phyloP scores from a whole-genome alignment of 192 early-diverging fungal species.

The Mycoemilia scoparia region DNA sequence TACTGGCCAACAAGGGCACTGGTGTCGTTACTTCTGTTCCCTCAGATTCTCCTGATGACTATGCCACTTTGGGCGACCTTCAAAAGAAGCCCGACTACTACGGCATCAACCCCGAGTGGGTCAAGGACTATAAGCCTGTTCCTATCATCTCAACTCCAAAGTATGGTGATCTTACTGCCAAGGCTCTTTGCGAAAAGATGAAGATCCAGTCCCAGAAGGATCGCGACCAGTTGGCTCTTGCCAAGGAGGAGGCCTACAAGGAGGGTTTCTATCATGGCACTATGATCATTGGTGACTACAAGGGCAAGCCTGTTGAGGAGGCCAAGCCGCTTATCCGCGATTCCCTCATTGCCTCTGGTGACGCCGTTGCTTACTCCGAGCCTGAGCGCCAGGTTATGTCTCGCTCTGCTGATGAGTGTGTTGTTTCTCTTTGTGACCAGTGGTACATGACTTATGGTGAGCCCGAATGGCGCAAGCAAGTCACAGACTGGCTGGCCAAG shows the following conservation, averaged over 20 bases:
- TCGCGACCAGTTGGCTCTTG: slow-evolving; percentile 71
- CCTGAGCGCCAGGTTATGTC: slow-evolving; percentile 86
- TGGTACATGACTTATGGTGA: slow-evolving; percentile 99
- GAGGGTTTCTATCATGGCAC: slow-evolving; percentile 91
- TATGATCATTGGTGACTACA: slow-evolving; percentile 67
- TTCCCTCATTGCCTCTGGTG: slow-evolving; percentile 43
- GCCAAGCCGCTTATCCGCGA: slow-evolving; percentile 73
- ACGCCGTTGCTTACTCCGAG: slow-evolving; percentile 83
- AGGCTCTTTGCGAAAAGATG: slow-evolving; percentile 64
- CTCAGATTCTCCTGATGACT: slow-evolving; percentile 97
- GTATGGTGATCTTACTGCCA: slow-evolving; percentile 74
- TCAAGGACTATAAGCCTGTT: slow-evolving; percentile 57
- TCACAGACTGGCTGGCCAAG: slow-evolving; percentile 54
- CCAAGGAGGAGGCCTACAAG: slow-evolving; percentile 92
- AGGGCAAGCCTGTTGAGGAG: slow-evolving; percentile 73
- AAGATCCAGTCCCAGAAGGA: slow-evolving; percentile 98
- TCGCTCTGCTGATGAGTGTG: slow-evolving; percentile 91
- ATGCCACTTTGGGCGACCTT: slow-evolving; percentile 73
- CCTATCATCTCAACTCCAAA: slow-evolving; percentile 75
- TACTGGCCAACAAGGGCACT: slow-evolving; percentile 88
- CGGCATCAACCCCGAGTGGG: slow-evolving; percentile 76
- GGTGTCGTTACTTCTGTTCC: slow-evolving; percentile 98
- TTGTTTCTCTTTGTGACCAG: slow-evolving; percentile 88
- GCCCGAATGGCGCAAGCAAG: slow-evolving; percentile 53
- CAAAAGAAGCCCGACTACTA: slow-evolving; percentile 89